Conservation (phyloP, 495 filamentous ascomycete genomes). For the Beverwykella pulmonaria region DNA sequence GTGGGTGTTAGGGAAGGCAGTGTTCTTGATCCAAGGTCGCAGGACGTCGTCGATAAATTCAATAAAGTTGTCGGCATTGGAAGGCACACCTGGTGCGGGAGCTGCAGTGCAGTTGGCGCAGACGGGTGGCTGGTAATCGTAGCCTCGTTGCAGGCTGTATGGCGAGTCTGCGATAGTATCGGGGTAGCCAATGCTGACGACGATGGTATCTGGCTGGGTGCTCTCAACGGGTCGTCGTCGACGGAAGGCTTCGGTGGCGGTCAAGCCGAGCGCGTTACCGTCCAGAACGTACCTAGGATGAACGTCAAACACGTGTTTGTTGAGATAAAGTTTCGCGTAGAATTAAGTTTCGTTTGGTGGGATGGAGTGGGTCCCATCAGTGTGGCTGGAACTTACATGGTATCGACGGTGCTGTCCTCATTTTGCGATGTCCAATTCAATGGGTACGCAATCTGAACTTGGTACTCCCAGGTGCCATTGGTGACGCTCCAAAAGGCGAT, state of each 20-base stretch:
- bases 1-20: conserved; percentile 13
- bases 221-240: conserved; percentile 28
- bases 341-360: not conserved
- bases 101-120: conserved; percentile 23
- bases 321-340: conserved; percentile 12
- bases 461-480: conserved; percentile 27
- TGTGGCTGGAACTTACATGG: conserved; percentile 13
- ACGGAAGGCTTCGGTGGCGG: conserved; percentile 31
- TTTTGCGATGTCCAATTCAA: conserved; percentile 27
- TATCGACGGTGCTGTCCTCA: conserved; percentile 21
- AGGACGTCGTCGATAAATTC: conserved; percentile 19
- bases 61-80: conserved; percentile 28
- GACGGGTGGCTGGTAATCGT: conserved; percentile 29
- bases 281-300: conserved; percentile 29
- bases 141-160: conserved; percentile 9
- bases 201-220: conserved; percentile 21
- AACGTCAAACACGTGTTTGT: not conserved
- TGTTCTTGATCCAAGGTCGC: conserved; percentile 15
- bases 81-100: conserved; percentile 17
- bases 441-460: conserved; percentile 24
- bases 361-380: not conserved
- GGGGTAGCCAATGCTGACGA: conserved; percentile 27
- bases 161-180: conserved; percentile 17
- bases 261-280: conserved; percentile 25
- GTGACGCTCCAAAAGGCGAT: conserved; percentile 17